Conservation (phyloP, 2,329 filamentous ascomycete species). For the Simplicillium sp. region DNA sequence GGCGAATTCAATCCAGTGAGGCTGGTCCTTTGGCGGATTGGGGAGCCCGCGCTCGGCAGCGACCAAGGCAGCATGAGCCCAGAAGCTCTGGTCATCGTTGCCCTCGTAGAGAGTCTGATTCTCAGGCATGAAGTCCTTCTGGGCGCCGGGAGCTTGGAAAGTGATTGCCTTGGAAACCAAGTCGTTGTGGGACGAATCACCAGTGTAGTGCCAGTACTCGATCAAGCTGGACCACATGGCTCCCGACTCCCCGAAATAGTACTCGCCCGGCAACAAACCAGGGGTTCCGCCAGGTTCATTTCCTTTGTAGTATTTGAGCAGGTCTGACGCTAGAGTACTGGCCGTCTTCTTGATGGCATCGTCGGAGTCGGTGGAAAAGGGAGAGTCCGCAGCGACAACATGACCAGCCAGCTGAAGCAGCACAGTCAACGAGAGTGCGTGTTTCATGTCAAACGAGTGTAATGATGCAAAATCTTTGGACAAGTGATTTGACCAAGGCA, state of each 20-base stretch:
- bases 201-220: slow-evolving; percentile 58
- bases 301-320: slow-evolving; percentile 7
- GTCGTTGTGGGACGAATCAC: slow-evolving; percentile 49
- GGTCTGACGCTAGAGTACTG: slow-evolving; percentile 5
- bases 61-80: slow-evolving; percentile 63
- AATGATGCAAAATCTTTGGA: no score
- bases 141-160: slow-evolving; percentile 39
- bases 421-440: no score
- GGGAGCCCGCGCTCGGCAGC: slow-evolving; percentile 64
- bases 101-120: slow-evolving; percentile 45
- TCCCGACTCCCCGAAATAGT: slow-evolving; percentile 61
- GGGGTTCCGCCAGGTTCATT: slow-evolving; percentile 4
- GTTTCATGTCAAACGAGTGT: no score
- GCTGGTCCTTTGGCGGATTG: slow-evolving; percentile 45
- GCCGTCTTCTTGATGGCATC: slow-evolving; percentile 4
- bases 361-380: no score
- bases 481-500: no score
- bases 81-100: slow-evolving; percentile 67
- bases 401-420: no score
- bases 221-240: slow-evolving; percentile 55
- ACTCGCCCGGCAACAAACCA: slow-evolving; percentile 33
- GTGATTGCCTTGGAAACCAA: slow-evolving; percentile 42
- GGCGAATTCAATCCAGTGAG: slow-evolving; percentile 63
- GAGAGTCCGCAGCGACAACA: no score
- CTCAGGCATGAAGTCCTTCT: slow-evolving; percentile 46